Evolutionary conservation across 306 rosid genomes (phyloP), one percentile per base, ranked within the genome.

Genomic region (Rubus parviflorus): DNA sequence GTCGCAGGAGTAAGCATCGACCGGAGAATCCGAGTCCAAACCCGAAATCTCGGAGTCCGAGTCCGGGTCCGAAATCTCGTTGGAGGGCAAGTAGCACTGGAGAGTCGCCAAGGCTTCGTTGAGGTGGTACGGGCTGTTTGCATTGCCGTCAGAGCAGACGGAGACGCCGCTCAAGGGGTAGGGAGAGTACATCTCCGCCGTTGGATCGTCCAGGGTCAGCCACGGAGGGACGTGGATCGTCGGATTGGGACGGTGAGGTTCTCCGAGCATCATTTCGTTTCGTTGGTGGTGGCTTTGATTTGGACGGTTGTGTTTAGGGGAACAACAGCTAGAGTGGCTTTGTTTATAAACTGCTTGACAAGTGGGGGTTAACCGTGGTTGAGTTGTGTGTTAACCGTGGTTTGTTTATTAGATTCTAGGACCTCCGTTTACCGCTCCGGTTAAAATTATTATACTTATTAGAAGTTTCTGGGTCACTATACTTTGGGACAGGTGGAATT

Each of bases 1-100:
- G 73, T 96, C 99, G 78, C 97, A 89, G 6, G 99, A 87, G 83
- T 86, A 96, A 0, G 98, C 97, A n/a, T 92, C 97, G 3, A 92
- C 84, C 53, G 97, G 92, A 60, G 89, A 78, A 15, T 92, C 97
- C 48, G 85, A 30, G 7, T 86, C 97, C 0, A 81, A 87, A 4
- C 76, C 85, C 3, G 77, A 66, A 11, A 80, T 10, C 38, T 91
- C 98, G 0, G 83, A 69, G 23, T 95, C 97, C 0, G 92, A 86
- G 64, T 90, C 98, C 0, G 73, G 45, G 10, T 63, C 68, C 10
- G 68, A 16, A 3, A 0, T 10, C 2, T 87, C 92, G 80, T 85
- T 87, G 0, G 93, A 82, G 0, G 93, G 93, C 0, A 90, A 58
- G 78, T 85, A 92, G 54, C 91, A 91, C 67, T 91, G 93, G 49